phyloP scores from a whole-genome alignment of 2,329 filamentous ascomycete species.

The Ascochyta lentis region DNA sequence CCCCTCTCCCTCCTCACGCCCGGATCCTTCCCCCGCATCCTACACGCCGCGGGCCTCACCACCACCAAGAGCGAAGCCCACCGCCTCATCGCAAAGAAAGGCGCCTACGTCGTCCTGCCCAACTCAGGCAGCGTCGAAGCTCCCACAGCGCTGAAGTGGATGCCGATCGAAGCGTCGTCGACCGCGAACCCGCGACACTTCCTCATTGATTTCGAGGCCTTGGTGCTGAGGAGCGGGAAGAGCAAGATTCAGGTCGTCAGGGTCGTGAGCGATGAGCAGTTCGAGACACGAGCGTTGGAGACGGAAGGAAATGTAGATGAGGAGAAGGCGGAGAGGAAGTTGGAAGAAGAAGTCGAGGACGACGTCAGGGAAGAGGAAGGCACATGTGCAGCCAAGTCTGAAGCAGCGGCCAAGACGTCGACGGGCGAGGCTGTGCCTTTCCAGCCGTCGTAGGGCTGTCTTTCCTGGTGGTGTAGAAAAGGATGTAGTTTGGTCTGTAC shows the following conservation, averaged over 20 bases:
- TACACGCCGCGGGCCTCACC: slow-evolving; percentile 67
- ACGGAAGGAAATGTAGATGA: background rate
- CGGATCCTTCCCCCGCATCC: slow-evolving; percentile 64
- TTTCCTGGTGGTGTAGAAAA: background rate
- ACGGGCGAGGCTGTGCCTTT: slow-evolving; percentile 7
- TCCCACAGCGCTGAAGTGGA: slow-evolving; percentile 63
- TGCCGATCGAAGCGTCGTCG: slow-evolving; percentile 67
- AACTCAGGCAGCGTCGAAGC: slow-evolving; percentile 52
- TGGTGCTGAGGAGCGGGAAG: slow-evolving; percentile 66
- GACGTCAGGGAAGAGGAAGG: background rate
- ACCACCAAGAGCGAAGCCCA: slow-evolving; percentile 64
- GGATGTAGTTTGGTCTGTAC: background rate
- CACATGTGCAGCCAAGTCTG: background rate
- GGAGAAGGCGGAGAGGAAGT: background rate
- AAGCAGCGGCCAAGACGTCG: background rate
- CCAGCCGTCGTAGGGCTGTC: slow-evolving; percentile 2
- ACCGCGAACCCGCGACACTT: slow-evolving; percentile 64
- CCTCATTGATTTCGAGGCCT: slow-evolving; percentile 61
- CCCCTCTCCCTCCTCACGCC: slow-evolving; percentile 63
- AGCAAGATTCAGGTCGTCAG: slow-evolving; percentile 65
- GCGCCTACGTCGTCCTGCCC: slow-evolving; percentile 62
- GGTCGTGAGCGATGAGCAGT: slow-evolving; percentile 62
- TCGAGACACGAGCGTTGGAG: slow-evolving; percentile 48
- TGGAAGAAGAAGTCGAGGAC: slow-evolving; percentile 4
- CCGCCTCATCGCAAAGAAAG: slow-evolving; percentile 62